Conservation (phyloP, 352 stramenopile genomes). For the Phytophthora foliorum region DNA sequence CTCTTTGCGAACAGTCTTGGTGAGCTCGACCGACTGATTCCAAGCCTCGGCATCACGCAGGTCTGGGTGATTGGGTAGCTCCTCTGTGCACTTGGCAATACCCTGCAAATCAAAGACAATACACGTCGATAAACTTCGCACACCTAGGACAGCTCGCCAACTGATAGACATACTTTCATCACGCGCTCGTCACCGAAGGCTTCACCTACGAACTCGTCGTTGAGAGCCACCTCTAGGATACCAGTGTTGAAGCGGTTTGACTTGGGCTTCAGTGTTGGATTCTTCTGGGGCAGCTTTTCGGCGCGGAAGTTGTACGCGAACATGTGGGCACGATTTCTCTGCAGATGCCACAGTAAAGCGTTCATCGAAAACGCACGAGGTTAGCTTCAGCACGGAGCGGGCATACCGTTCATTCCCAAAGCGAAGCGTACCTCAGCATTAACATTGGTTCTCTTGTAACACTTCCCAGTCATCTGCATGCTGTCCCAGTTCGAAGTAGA, state of each 20-base stretch:
- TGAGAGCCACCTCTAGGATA: slow-evolving; percentile 75
- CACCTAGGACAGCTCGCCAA: not conserved
- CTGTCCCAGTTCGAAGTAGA: slow-evolving; percentile 82
- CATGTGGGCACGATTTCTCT: slow-evolving; percentile 84
- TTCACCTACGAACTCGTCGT: slow-evolving; percentile 71
- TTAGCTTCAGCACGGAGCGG: not conserved
- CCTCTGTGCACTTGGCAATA: slow-evolving; percentile 77
- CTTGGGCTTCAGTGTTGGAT: slow-evolving; percentile 74
- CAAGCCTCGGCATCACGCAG: slow-evolving; percentile 66
- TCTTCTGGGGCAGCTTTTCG: slow-evolving; percentile 87
- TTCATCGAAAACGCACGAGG: slow-evolving; percentile 2
- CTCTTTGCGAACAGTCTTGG: slow-evolving; percentile 49
- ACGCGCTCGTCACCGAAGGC: slow-evolving; percentile 78
- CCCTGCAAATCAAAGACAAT: slow-evolving; percentile 34
- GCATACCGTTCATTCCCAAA: not conserved
- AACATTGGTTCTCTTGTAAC: slow-evolving; percentile 80
- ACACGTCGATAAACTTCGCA: not conserved
- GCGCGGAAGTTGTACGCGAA: slow-evolving; percentile 89
- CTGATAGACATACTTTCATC: slow-evolving; percentile 48
- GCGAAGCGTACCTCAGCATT: slow-evolving; percentile 67
- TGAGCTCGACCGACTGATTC: slow-evolving; percentile 72
- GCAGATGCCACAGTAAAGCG: not conserved
- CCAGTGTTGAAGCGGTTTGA: slow-evolving; percentile 85
- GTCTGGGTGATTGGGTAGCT: slow-evolving; percentile 80
- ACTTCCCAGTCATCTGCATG: slow-evolving; percentile 78